phyloP scores from a whole-genome alignment of 352 stramenopile genomes.

The Pythium dissimile region DNA sequence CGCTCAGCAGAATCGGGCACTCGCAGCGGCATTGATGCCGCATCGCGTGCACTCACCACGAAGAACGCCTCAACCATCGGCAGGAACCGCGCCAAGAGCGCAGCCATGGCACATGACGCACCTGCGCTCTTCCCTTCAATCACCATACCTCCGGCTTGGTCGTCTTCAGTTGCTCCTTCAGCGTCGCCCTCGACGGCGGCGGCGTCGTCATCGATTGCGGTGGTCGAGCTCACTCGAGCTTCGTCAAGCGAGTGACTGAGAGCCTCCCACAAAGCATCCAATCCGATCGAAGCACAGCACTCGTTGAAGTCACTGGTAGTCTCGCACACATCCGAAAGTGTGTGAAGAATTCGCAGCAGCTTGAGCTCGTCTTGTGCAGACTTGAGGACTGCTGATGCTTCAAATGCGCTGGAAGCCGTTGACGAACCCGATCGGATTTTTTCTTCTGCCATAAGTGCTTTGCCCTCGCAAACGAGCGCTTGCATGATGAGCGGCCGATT shows the following conservation, averaged over 20 bases:
- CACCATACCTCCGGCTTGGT: slow-evolving; percentile 66
- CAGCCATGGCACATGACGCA: slow-evolving; percentile 88
- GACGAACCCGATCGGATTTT: slow-evolving; percentile 17
- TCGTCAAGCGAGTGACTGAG: slow-evolving; percentile 74
- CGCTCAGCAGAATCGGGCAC: slow-evolving; percentile 70
- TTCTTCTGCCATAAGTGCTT: slow-evolving; percentile 35
- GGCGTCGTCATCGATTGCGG: background rate
- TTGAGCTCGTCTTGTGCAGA: slow-evolving; percentile 91
- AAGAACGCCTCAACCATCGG: slow-evolving; percentile 99
- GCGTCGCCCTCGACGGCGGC: background rate
- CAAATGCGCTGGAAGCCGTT: slow-evolving; percentile 28
- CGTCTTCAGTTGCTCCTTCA: slow-evolving; percentile 34
- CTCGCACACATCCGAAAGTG: slow-evolving; percentile 85
- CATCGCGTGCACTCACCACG: slow-evolving; percentile 94
- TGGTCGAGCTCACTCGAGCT: slow-evolving; percentile 29
- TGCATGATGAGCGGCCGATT: slow-evolving; percentile 64
- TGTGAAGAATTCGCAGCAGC: slow-evolving; percentile 95
- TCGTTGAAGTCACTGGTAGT: slow-evolving; percentile 68
- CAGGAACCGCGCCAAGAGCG: slow-evolving; percentile 96
- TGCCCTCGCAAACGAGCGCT: slow-evolving; percentile 66
- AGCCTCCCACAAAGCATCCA: slow-evolving; percentile 76
- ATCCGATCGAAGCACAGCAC: slow-evolving; percentile 60
- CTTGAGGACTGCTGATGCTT: slow-evolving; percentile 74
- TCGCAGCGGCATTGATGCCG: slow-evolving; percentile 67
- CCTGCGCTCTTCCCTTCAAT: slow-evolving; percentile 87